Conservation (phyloP, 176 grass and related monocot species). For the Ananas comosus region DNA sequence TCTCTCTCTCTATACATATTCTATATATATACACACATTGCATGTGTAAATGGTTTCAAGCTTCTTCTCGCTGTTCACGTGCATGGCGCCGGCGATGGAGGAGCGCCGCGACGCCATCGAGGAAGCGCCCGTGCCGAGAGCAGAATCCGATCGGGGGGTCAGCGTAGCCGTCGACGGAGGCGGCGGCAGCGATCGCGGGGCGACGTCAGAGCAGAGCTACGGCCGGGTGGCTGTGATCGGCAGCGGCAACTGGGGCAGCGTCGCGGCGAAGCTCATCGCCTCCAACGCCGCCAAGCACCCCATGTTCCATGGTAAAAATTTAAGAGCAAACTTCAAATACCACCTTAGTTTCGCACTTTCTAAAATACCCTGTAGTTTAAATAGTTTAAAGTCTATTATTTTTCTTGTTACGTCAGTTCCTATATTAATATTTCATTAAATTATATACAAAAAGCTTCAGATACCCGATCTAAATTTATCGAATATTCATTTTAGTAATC, state of each 20-base stretch:
- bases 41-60: too few species aligned
- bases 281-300: constrained; percentile 79
- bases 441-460: too few species aligned
- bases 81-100: not conserved
- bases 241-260: constrained; percentile 95
- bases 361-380: too few species aligned
- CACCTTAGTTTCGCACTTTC: too few species aligned
- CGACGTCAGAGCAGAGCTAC: not conserved
- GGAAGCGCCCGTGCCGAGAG: not conserved
- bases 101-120: not conserved
- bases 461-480: too few species aligned
- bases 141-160: not conserved
- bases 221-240: constrained; percentile 75
- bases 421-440: too few species aligned
- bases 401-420: too few species aligned
- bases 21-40: too few species aligned
- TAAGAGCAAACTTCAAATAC: too few species aligned
- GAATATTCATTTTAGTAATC: too few species aligned
- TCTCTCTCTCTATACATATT: not conserved
- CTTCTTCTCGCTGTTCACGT: not conserved
- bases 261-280: constrained; percentile 76
- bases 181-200: constrained; percentile 63
- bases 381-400: too few species aligned
- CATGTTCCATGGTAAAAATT: constrained; percentile 41
- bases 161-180: constrained; percentile 24